Percentiles rank a stretch among this genome's conserved stretches.
These are phyloP conservation scores for Spathaspora sp. DNA, from an alignment of 1,139 yeast species.

Conservation along the genomic window DNA sequence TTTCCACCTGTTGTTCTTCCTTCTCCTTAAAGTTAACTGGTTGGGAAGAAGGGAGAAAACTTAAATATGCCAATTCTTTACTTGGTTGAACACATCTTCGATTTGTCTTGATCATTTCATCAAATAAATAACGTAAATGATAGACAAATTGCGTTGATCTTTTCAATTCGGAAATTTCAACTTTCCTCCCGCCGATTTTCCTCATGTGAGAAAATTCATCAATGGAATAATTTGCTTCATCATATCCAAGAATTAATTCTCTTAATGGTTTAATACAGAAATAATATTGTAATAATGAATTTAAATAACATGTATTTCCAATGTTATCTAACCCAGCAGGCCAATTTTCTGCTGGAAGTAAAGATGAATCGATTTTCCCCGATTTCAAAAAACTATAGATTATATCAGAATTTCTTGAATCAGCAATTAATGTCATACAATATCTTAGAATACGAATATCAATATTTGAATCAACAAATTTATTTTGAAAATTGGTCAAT, in stretches of 20 bases:
- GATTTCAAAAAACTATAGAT: slow-evolving; percentile 52
- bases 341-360: slow-evolving; percentile 65
- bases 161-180: slow-evolving; percentile 68
- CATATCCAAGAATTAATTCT: slow-evolving; percentile 58
- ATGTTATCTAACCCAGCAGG: slow-evolving; percentile 93
- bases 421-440: slow-evolving; percentile 50
- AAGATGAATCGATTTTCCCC: slow-evolving; percentile 60
- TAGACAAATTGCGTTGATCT: slow-evolving; percentile 81
- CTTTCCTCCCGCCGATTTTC: slow-evolving; percentile 83
- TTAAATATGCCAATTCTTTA: slow-evolving; percentile 81
- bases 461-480: slow-evolving; percentile 20
- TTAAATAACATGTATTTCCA: slow-evolving; percentile 93
- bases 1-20: slow-evolving; percentile 15
- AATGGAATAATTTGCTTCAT: slow-evolving; percentile 9
- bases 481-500: slow-evolving; percentile 52
- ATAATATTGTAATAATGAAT: slow-evolving; percentile 85
- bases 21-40: slow-evolving; percentile 57
- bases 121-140: slow-evolving; percentile 66
- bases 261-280: slow-evolving; percentile 84
- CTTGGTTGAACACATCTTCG: slow-evolving; percentile 75
- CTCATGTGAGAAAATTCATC: slow-evolving; percentile 30
- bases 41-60: slow-evolving; percentile 74
- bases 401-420: slow-evolving; percentile 49
- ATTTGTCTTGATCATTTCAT: slow-evolving; percentile 63
- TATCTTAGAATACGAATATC: slow-evolving; percentile 52